These are phyloP conservation scores for Exophiala xenobiotica DNA, from an alignment of 2,329 filamentous ascomycete species.

Conservation along the genomic window DNA sequence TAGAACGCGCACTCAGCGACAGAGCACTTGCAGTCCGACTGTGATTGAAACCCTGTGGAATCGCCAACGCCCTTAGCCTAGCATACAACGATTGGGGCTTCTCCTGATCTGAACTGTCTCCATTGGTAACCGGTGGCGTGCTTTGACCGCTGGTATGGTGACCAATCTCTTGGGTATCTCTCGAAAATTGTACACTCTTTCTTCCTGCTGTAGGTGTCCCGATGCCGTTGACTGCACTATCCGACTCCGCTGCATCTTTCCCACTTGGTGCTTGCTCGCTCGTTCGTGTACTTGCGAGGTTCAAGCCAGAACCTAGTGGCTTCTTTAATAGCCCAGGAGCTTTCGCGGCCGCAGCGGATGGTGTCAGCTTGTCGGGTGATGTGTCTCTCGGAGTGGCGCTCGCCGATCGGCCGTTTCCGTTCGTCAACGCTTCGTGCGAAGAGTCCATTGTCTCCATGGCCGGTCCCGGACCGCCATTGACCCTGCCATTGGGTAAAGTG, in stretches of 20 bases:
- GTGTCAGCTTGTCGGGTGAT: slow-evolving; percentile 16
- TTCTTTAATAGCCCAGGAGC: slow-evolving; percentile 16
- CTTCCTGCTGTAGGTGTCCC: slow-evolving; percentile 16
- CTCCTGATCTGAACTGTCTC: slow-evolving; percentile 61
- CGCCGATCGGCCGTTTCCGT: slow-evolving; percentile 1
- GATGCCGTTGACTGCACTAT: slow-evolving; percentile 12
- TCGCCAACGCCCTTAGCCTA: slow-evolving; percentile 72
- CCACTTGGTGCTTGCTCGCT: slow-evolving; percentile 10
- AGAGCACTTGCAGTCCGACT: slow-evolving; percentile 50
- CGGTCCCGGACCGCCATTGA: slow-evolving; percentile 22
- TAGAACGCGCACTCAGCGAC: slow-evolving; percentile 40
- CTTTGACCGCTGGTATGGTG: slow-evolving; percentile 53
- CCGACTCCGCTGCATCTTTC: slow-evolving; percentile 15
- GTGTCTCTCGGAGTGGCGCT: slow-evolving; percentile 10
- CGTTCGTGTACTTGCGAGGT: slow-evolving; percentile 6
- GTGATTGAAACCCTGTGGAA: slow-evolving; percentile 52
- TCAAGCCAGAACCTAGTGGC: slow-evolving; percentile 2
- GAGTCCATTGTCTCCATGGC: slow-evolving; percentile 12
- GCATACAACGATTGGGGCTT: slow-evolving; percentile 69
- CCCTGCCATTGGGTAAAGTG: slow-evolving; percentile 5
- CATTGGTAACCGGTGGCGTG: slow-evolving; percentile 55
- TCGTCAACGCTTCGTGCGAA: not conserved
- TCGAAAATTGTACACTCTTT: slow-evolving; percentile 72
- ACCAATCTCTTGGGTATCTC: slow-evolving; percentile 52
- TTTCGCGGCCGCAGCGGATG: slow-evolving; percentile 13